Evolutionary conservation across 768 basidiomycete species (phyloP).

Genomic region (Tricholoma flavovirens): DNA sequence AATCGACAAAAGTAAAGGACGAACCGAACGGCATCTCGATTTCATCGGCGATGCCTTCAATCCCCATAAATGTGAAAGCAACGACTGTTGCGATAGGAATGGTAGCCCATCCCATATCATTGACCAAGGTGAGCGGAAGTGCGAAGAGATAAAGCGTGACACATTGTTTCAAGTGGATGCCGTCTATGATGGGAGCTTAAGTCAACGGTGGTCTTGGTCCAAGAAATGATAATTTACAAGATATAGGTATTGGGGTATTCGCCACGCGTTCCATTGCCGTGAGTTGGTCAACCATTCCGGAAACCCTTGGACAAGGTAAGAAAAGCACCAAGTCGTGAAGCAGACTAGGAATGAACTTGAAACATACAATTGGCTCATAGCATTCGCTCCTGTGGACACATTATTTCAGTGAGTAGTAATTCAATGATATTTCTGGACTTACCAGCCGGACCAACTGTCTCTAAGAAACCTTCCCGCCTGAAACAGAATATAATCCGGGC

Average conservation of each 20-base stretch:
- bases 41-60: constrained; percentile 93
- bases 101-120: constrained; percentile 77
- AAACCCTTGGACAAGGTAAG: constrained; percentile 41
- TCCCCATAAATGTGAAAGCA: constrained; percentile 88
- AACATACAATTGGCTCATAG: constrained; percentile 61
- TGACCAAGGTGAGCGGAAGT: constrained; percentile 80
- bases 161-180: constrained; percentile 92
- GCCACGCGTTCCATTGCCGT: constrained; percentile 87
- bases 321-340: not conserved
- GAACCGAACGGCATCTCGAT: constrained; percentile 93
- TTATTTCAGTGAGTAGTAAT: not conserved
- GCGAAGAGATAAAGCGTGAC: constrained; percentile 91
- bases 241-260: constrained; percentile 77
- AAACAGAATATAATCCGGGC: constrained; percentile 63
- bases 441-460: constrained; percentile 88
- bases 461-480: constrained; percentile 75
- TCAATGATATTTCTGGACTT: constrained; percentile 13
- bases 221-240: constrained; percentile 45
- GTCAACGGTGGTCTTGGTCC: not conserved
- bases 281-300: constrained; percentile 80
- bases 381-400: constrained; percentile 55
- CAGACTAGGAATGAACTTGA: not conserved
- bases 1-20: constrained; percentile 12
- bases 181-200: constrained; percentile 40
- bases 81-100: constrained; percentile 83